Percentiles rank a stretch among this genome's conserved stretches.
phyloP scores from a whole-genome alignment of 352 stramenopile species.

The Pythium grandisporangium region DNA sequence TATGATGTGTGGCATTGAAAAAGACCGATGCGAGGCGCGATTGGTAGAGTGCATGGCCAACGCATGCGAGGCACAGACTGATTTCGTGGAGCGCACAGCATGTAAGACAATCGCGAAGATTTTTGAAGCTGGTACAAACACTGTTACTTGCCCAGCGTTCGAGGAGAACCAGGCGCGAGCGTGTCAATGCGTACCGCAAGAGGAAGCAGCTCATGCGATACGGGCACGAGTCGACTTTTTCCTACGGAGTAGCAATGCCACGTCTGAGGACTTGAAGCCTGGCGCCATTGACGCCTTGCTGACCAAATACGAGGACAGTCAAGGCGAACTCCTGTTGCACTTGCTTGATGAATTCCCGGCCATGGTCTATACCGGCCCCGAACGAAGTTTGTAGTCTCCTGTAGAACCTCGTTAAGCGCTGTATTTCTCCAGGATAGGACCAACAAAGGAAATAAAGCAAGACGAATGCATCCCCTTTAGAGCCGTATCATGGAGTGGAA shows the following conservation, averaged over 20 bases:
- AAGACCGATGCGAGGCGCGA: slow-evolving; percentile 52
- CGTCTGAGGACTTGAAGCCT: slow-evolving; percentile 23
- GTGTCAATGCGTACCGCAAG: slow-evolving; percentile 40
- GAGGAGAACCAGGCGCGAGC: slow-evolving; percentile 58
- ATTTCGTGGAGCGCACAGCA: slow-evolving; percentile 16
- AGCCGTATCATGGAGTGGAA: too few species aligned
- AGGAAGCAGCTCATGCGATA: slow-evolving; percentile 14
- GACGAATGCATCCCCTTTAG: too few species aligned
- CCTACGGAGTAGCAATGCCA: slow-evolving; percentile 26
- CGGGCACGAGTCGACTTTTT: slow-evolving; percentile 53
- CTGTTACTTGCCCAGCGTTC: slow-evolving; percentile 60
- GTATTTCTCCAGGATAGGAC: too few species aligned
- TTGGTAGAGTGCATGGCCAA: slow-evolving; percentile 68
- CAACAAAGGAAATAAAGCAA: too few species aligned
- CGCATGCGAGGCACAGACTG: slow-evolving; percentile 23
- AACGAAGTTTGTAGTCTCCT: too few species aligned
- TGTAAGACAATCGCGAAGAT: slow-evolving; percentile 58
- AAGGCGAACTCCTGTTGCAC: slow-evolving; percentile 42
- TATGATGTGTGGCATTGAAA: slow-evolving; percentile 70
- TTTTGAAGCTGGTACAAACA: slow-evolving; percentile 53
- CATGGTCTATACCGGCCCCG: slow-evolving; percentile 23
- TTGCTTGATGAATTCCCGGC: slow-evolving; percentile 46
- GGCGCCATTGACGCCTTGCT: slow-evolving; percentile 37
- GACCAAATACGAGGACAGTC: slow-evolving; percentile 51
- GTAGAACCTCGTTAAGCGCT: too few species aligned